These are phyloP conservation scores for Sideroxylon spinosum DNA, from an alignment of 179 eudicot genomes.

Conservation along the genomic window DNA sequence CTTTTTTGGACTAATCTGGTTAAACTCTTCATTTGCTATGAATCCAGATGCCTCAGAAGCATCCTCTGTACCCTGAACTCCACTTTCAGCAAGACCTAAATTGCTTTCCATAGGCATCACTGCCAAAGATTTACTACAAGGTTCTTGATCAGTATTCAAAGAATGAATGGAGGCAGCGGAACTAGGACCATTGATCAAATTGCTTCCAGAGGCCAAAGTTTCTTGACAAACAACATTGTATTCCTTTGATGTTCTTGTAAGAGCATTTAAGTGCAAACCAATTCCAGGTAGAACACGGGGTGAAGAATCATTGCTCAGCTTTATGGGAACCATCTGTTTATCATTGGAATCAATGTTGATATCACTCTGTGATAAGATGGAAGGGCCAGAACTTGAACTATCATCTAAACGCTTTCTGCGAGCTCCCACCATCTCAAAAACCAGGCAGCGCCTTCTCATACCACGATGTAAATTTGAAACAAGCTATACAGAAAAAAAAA, in stretches of 20 bases:
- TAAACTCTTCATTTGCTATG: conserved; percentile 40
- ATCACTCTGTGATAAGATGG: conserved; percentile 31
- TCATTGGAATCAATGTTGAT: conserved; percentile 28
- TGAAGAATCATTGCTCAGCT: conserved; percentile 46
- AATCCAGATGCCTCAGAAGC: conserved; percentile 40
- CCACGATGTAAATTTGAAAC: conserved; percentile 54
- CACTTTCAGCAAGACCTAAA: conserved; percentile 35
- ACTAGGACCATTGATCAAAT: conserved; percentile 35
- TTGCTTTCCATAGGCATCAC: conserved; percentile 35
- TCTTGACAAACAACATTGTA: conserved; percentile 36
- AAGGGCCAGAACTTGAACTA: conserved; percentile 36
- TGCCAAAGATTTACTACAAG: conserved; percentile 24
- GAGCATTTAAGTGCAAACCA: conserved; percentile 89
- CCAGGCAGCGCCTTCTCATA: conserved; percentile 82
- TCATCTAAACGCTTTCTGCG: conserved; percentile 46
- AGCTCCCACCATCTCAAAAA: conserved; percentile 68
- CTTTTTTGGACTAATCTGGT: conserved; percentile 78
- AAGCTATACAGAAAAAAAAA: conserved; percentile 42
- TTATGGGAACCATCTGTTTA: conserved; percentile 34
- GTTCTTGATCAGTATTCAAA: conserved; percentile 29
- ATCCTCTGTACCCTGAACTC: conserved; percentile 39
- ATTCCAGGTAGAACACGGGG: conserved; percentile 58
- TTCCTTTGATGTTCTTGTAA: conserved; percentile 60
- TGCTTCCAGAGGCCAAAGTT: conserved; percentile 41
- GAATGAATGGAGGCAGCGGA: conserved; percentile 31